Evolutionary conservation across 805 yeast genomes (phyloP), one percentile per base, ranked within the genome.

Genomic region (Candida chauliodis): DNA sequence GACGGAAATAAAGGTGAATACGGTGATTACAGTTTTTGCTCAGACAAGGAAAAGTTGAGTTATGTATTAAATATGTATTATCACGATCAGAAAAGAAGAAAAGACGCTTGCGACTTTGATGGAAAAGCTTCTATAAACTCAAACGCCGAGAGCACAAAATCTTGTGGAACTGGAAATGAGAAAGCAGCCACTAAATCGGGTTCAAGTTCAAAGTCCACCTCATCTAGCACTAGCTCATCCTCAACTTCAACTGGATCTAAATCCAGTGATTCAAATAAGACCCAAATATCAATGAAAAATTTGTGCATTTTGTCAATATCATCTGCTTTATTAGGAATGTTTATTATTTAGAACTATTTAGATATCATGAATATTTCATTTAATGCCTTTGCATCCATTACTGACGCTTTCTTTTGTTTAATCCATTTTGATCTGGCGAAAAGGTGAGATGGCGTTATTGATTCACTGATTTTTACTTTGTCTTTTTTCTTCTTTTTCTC

Each of bases 331-430:
- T 51, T 69, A 16, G 75, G 78, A 33, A 79, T 79, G 15, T 33
- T 17, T 22, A 15, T 34, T 26, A 14, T 34, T 15, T 27, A 16
- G 14, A 16, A 34, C 46, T 58, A 67, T 45, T 70, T 74, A 19
- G 83, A 69, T 33, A 89, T 77, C 97, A 91, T 91, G 56, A 91
- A 86, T 41, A 91, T 91, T 61, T 91, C 98, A 50, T 86, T 88
- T 45, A 91, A 71, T 10, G 96, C 89, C 58, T 87, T 81, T 2
- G 84, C 75, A 56, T 91, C 98, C 80, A 84, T 77, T 0, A 90
- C 88, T 1, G 97, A 91, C 8, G 95, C 93, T 51, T 93, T 75
- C 58, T 91, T 91, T 58, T 89, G 95, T 48, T 75, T 82, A 39
- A 91, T 90, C 82, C 88, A 90, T 58, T 78, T 82, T 16, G 95